A percentile compares a stretch with the other conserved stretches of the same genome.
Evolutionary conservation across 176 grass and related monocot species (phyloP).

Genomic region (Aegilops longissima): DNA sequence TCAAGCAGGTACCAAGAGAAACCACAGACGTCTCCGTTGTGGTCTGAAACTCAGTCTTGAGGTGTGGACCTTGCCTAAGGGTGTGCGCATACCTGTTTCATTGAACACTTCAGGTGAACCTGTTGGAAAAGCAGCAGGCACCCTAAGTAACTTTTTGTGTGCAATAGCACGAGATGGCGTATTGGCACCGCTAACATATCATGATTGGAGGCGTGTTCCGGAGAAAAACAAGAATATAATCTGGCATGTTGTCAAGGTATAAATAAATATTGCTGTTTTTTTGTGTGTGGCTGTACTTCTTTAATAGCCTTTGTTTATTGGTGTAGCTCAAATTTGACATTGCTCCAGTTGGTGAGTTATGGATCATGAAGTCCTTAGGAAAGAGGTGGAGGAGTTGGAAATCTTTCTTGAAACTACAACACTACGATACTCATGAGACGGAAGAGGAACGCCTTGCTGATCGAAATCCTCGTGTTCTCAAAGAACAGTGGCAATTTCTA

Average conservation of each 20-base stretch:
- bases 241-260: conserved; percentile 34
- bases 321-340: conserved; percentile 55
- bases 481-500: conserved; percentile 55
- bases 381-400: conserved; percentile 54
- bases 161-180: conserved; percentile 50
- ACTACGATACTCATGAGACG: conserved; percentile 56
- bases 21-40: conserved; percentile 24
- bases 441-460: conserved; percentile 52
- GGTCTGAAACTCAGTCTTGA: conserved; percentile 36
- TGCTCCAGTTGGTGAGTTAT: conserved; percentile 20
- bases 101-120: conserved; percentile 43
- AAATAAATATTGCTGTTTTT: conserved; percentile 2
- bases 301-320: conserved; percentile 13
- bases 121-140: conserved; percentile 39
- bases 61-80: conserved; percentile 46
- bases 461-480: conserved; percentile 40
- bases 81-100: conserved; percentile 34
- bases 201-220: conserved; percentile 41
- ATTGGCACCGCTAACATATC: conserved; percentile 39
- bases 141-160: conserved; percentile 40
- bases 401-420: conserved; percentile 34
- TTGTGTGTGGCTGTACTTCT: not conserved
- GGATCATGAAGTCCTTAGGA: conserved; percentile 27
- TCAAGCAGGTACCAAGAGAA: conserved; percentile 18
- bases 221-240: conserved; percentile 51